These are phyloP conservation scores for Scytalidium sp. DNA, from an alignment of 2,329 filamentous ascomycete genomes.

Conservation along the genomic window DNA sequence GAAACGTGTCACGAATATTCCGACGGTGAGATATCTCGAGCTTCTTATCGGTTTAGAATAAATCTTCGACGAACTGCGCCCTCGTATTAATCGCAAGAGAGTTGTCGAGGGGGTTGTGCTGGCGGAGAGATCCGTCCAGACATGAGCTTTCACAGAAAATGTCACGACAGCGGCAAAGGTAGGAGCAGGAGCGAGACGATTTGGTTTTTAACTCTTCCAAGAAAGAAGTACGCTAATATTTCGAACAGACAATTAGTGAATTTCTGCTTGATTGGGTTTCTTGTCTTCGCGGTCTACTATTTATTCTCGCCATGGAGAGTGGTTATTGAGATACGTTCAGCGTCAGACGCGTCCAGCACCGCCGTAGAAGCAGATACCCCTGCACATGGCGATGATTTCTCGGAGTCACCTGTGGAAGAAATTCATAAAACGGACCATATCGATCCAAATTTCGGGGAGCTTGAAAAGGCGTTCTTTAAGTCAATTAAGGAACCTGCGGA, in stretches of 20 bases:
- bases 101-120: too few relatives aligned
- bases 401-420: neutral
- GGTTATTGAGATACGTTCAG: neutral
- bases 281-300: neutral
- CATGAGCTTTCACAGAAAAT: neutral
- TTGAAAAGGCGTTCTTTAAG: neutral
- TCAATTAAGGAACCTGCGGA: neutral
- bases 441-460: neutral
- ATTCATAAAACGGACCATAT: neutral
- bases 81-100: too few relatives aligned
- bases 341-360: neutral
- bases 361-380: neutral
- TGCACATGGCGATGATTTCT: neutral
- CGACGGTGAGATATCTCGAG: too few relatives aligned
- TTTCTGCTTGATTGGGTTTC: neutral
- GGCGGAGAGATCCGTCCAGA: too few relatives aligned
- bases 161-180: neutral
- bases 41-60: too few relatives aligned
- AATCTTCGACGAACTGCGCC: too few relatives aligned
- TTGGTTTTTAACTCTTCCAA: neutral
- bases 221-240: neutral
- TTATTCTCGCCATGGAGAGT: conserved; percentile 1
- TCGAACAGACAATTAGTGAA: neutral
- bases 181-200: too few relatives aligned
- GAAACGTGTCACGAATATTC: too few relatives aligned